A percentile compares a stretch with the other conserved stretches of the same genome.
These are phyloP conservation scores for Candida boleticola DNA, from an alignment of 805 yeast species.

Conservation along the genomic window DNA sequence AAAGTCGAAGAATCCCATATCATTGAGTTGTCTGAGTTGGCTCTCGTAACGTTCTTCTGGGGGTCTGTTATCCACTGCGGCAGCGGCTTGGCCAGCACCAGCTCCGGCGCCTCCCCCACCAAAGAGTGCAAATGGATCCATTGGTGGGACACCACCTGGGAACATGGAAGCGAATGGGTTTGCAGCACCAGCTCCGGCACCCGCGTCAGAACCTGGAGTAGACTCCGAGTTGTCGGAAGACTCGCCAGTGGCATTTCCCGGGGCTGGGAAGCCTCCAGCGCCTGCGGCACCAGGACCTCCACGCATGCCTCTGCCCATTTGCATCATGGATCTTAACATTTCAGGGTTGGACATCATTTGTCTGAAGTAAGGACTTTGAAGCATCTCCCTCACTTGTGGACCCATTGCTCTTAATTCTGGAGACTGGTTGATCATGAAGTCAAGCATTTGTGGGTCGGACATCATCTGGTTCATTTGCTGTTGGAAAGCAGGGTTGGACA, in stretches of 20 bases:
- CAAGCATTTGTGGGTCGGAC: conserved; percentile 85
- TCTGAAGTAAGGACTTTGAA: conserved; percentile 81
- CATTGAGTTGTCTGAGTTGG: conserved; percentile 46
- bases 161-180: conserved; percentile 42
- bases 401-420: conserved; percentile 87
- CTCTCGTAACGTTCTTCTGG: conserved; percentile 45
- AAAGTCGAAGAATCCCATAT: conserved; percentile 77
- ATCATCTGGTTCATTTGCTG: conserved; percentile 81
- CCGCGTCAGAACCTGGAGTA: conserved; percentile 9
- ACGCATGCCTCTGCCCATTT: conserved; percentile 57
- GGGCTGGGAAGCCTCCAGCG: conserved; percentile 30
- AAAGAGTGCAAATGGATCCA: conserved; percentile 55
- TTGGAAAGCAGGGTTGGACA: conserved; percentile 79
- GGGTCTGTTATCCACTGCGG: conserved; percentile 40
- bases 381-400: conserved; percentile 81
- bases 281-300: conserved; percentile 19
- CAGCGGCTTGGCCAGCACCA: conserved; percentile 26
- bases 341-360: conserved; percentile 74
- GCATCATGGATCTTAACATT: conserved; percentile 78
- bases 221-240: conserved; percentile 28
- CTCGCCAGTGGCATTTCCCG: conserved; percentile 18
- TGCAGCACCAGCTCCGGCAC: conserved; percentile 20
- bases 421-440: conserved; percentile 72
- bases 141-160: conserved; percentile 32
- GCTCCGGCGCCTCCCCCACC: conserved; percentile 27